Conservation (phyloP, 805 yeast species). For the Candida parachauliodes region DNA sequence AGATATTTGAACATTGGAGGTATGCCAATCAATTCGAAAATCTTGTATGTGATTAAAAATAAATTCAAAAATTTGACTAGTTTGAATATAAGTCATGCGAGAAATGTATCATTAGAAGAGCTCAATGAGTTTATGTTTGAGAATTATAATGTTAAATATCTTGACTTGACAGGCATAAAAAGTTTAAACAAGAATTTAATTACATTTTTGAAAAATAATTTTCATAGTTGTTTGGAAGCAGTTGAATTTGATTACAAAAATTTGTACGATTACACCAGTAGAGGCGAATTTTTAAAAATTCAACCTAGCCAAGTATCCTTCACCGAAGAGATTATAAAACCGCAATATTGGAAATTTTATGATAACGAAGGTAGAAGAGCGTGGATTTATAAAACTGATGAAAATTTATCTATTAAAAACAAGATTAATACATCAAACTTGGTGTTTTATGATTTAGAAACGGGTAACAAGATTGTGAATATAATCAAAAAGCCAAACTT, state of each 20-base stretch:
- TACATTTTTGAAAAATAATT: constrained; percentile 25
- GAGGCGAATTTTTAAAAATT: constrained; percentile 29
- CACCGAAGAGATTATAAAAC: constrained; percentile 19
- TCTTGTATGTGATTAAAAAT: constrained; percentile 34
- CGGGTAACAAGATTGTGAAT: constrained; percentile 57
- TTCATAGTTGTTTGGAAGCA: constrained; percentile 42
- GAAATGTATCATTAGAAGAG: constrained; percentile 32
- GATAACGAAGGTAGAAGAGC: constrained; percentile 73
- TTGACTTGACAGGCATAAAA: constrained; percentile 67
- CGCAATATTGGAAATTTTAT: constrained; percentile 47
- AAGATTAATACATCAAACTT: constrained; percentile 26
- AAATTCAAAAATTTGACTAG: constrained; percentile 41
- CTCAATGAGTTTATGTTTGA: constrained; percentile 31
- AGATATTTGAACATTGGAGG: constrained; percentile 62
- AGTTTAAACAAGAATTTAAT: constrained; percentile 47
- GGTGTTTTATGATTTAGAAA: constrained; percentile 56
- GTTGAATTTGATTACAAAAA: constrained; percentile 63
- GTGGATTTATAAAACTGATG: constrained; percentile 58
- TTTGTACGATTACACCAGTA: constrained; percentile 45
- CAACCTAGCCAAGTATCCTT: constrained; percentile 28
- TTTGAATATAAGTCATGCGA: constrained; percentile 39
- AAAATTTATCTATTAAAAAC: constrained; percentile 7
- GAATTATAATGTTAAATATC: constrained; percentile 40
- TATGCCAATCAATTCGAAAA: constrained; percentile 47
- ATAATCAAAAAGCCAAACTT: constrained; percentile 45